Evolutionary conservation across 2,329 filamentous ascomycete genomes (phyloP), one percentile per base, ranked within the genome.

Genomic region (Colletotrichum chlorophyti): DNA sequence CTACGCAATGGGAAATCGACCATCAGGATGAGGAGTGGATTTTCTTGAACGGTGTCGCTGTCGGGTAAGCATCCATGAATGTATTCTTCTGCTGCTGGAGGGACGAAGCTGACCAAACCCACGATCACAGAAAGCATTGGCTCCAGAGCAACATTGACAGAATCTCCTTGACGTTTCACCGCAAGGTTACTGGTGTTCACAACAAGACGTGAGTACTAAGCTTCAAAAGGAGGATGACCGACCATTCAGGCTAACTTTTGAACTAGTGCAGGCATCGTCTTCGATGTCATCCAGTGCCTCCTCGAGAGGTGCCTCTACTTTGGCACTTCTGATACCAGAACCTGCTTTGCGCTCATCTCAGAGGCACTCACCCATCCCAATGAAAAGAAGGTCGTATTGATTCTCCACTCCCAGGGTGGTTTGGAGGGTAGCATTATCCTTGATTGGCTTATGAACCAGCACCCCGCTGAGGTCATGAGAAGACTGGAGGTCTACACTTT

Each of bases 401-500:
- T 94, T 59, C 76, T 90, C 32, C 91, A 94, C 71, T 91, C 87
- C 1, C 91, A 94, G 70, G 91, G 91, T 3, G 90, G 83, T 10
- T 91, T 94, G 47, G 87, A 91, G 67, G 88, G 87, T 3, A 83
- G 88, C 3, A 75, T 93, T 52, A 86, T 91, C 4, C 72, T 93
- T 5, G 91, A 94, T 72, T 91, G 90, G 88, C 79, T 93, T 2
- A 77, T 93, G 1, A 86, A 88, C 62, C 90, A 93, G 67, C 72
- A 91, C 11, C 83, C 88, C 0, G 84, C 86, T 54, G 81, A 88
- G 63, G 74, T 89, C 2, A 75, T 91, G 10, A 72, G 78, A 5
- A 90, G 91, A 65, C 79, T 92, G 1, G 90, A 94, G 70, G 83
- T 93, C 2, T 88, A 87, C 71, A 93, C 90, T 0, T 94, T 94